Base-by-base conservation (phyloP, 257 asterid species). In the Nicotiana obtusifolia region DNA sequence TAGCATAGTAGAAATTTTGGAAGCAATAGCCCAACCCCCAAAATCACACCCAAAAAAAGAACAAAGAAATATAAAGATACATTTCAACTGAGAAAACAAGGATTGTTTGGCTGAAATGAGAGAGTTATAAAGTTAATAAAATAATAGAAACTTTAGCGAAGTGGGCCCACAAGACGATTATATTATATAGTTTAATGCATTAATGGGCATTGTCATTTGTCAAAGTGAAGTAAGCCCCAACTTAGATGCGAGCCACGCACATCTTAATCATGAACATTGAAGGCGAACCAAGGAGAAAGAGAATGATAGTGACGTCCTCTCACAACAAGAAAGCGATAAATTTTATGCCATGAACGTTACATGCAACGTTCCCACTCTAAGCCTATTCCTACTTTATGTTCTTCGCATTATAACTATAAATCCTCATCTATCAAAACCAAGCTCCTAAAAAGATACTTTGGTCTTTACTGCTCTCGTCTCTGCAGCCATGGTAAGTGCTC, bases 161-260 rank as follows among this genome's bases (percentile, higher is more conserved):
- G 69, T 22, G 62, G 10, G 69, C 59, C 86, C 83, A 82, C 81
- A 30, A 11, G 62, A 59, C 87, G 67, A 47, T 44, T 77, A 76
- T 47, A 19, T 41, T 54, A 66, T 44, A 28, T 68, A 11, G 10
- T 68, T 37, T 6, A 71, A 37, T 68, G 10, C 20, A n/a, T 37
- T 37, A 68, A 44, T 71, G 73, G 54, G 53, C 35, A 64, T 54
- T 47, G 41, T 69, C 62, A 53, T 26, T 80, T 87, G 84, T 65
- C 81, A 86, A 87, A 88, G 87, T 83, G 86, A 87, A 77, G 78
- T 82, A 71, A 77, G 17, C 24, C 49, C 66, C 82, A 81, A 82
- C 83, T 47, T 78, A 85, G 90, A 85, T 86, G 91, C 84, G 89
- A 91, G 66, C 85, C 86, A 83, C 83, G 82, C 60, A 57, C 78